Conservation (phyloP, 768 basidiomycete species). For the Auricularia auricula-judae region DNA sequence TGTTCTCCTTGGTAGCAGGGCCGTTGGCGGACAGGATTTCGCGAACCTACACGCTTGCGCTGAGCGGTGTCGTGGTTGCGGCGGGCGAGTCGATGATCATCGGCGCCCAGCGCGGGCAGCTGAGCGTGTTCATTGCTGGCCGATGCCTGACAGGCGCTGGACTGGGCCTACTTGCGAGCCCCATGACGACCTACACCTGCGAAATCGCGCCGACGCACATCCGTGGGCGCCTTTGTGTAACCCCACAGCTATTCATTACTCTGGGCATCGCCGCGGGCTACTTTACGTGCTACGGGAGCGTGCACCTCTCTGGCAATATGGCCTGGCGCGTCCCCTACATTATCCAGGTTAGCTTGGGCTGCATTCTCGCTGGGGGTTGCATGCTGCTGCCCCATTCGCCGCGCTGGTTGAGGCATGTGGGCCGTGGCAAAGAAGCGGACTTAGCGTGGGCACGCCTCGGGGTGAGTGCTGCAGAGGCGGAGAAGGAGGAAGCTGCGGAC, state of each 20-base stretch:
- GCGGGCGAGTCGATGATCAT: conserved; percentile 28
- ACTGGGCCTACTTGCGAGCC: conserved; percentile 35
- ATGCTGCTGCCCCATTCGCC: conserved; percentile 29
- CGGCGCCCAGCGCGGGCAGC: conserved; percentile 21
- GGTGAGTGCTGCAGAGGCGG: conserved; percentile 14
- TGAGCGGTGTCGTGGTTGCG: conserved; percentile 32
- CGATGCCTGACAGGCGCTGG: conserved; percentile 35
- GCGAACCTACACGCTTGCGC: conserved; percentile 32
- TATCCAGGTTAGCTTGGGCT: conserved; percentile 21
- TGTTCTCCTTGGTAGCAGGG: conserved; percentile 30
- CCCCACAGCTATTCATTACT: conserved; percentile 33
- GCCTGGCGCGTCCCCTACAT: conserved; percentile 30
- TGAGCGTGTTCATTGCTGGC: conserved; percentile 31
- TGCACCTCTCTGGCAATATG: conserved; percentile 18
- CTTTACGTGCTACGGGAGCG: conserved; percentile 29
- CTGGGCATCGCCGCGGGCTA: conserved; percentile 32
- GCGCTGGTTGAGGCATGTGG: conserved; percentile 29
- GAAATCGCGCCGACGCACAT: conserved; percentile 33
- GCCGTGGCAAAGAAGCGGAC: conserved; percentile 24
- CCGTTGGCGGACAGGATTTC: conserved; percentile 35
- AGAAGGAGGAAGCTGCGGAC: conserved; percentile 20
- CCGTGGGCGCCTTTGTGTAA: conserved; percentile 29
- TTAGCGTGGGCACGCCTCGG: conserved; percentile 16
- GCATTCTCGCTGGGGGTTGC: conserved; percentile 19
- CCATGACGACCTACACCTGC: conserved; percentile 26